Base-by-base conservation (phyloP, 2,329 filamentous ascomycete species). In the Pezicula radicicola region DNA sequence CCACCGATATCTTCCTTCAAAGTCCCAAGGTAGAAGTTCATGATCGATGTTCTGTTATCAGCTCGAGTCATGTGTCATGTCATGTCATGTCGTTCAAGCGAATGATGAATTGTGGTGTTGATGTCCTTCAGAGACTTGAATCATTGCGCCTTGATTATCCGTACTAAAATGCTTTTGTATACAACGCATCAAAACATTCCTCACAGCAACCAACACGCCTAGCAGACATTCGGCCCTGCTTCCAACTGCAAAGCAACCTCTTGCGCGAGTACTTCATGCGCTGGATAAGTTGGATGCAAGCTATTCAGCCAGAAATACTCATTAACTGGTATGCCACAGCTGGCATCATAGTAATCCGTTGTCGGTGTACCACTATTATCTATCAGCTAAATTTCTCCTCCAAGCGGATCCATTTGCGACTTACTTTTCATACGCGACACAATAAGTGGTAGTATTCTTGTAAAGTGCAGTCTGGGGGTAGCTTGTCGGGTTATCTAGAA, bases 221-320 rank as follows among this genome's bases (percentile, higher is more conserved):
- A 67, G 42, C 70, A 76, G 21, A 74, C 61, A 46, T 71, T 73
- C 0, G 72, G 72, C 2, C 70, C 72, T 10, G 59, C 65, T 6
- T 53, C 53, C 56, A 79, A 57, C 3, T 67, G 63, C 49, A 67
- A 63, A 3, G 73, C 71, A 40, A 84, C 68, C 46, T 70, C 64
- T 52, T 77, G 67, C 0, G 83, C 83, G 7, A 83, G 75, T 6
- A 78, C 77, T 48, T 84, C 79, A 56, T 86, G 82, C 49, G 85
- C 75, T 0, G 80, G 75, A 62, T 78, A 83, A 0, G 83, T 86
- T n/a, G 84, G 83, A 61, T 87, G 84, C 56, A 87, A 64, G 37
- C 66, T 72, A 59, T 87, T 85, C 28, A 85, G 68, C 83, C 83
- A 87, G 59, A 86, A 77, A 63, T 85, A 86, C 67, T 85, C 69